Percentiles rank a stretch among this genome's conserved stretches.
phyloP scores from a whole-genome alignment of 2,329 filamentous ascomycete species.

The Akanthomyces lecanii region DNA sequence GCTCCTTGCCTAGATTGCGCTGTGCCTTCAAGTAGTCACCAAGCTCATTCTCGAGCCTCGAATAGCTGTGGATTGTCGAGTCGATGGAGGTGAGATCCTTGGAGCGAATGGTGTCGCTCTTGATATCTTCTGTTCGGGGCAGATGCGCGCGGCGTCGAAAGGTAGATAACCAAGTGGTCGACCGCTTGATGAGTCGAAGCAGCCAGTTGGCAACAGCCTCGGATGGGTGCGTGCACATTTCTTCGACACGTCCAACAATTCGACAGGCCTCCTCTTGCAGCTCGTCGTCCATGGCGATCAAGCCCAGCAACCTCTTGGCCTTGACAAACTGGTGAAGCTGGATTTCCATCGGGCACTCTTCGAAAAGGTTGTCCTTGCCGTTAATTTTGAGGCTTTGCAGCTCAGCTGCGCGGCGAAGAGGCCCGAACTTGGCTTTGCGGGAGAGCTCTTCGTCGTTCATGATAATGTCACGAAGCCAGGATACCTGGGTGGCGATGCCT shows the following conservation, averaged over 20 bases:
- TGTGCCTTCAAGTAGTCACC: slow-evolving; percentile 48
- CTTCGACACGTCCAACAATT: slow-evolving; percentile 54
- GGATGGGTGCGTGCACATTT: slow-evolving; percentile 44
- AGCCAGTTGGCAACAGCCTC: slow-evolving; percentile 53
- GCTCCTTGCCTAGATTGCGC: slow-evolving; percentile 41
- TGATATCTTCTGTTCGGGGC: slow-evolving; percentile 53
- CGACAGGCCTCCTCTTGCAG: slow-evolving; percentile 56
- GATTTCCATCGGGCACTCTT: slow-evolving; percentile 52
- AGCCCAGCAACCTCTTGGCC: slow-evolving; percentile 48
- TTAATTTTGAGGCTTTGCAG: slow-evolving; percentile 51
- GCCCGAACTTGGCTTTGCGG: slow-evolving; percentile 44
- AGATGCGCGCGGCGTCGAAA: slow-evolving; percentile 56
- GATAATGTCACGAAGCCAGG: slow-evolving; percentile 58
- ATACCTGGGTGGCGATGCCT: slow-evolving; percentile 34
- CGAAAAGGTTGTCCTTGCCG: slow-evolving; percentile 54
- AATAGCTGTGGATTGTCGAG: slow-evolving; percentile 56
- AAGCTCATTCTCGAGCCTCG: slow-evolving; percentile 52
- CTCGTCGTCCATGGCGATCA: slow-evolving; percentile 57
- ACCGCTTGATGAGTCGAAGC: slow-evolving; percentile 46
- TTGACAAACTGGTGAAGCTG: slow-evolving; percentile 52
- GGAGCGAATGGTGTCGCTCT: slow-evolving; percentile 44
- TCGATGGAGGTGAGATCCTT: slow-evolving; percentile 53
- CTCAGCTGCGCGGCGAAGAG: slow-evolving; percentile 43
- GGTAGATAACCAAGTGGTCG: slow-evolving; percentile 50
- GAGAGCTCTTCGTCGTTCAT: slow-evolving; percentile 43